Evolutionary conservation across 768 basidiomycete species (phyloP), one percentile per base, ranked within the genome.

Genomic region (Mycena sanguinolenta): DNA sequence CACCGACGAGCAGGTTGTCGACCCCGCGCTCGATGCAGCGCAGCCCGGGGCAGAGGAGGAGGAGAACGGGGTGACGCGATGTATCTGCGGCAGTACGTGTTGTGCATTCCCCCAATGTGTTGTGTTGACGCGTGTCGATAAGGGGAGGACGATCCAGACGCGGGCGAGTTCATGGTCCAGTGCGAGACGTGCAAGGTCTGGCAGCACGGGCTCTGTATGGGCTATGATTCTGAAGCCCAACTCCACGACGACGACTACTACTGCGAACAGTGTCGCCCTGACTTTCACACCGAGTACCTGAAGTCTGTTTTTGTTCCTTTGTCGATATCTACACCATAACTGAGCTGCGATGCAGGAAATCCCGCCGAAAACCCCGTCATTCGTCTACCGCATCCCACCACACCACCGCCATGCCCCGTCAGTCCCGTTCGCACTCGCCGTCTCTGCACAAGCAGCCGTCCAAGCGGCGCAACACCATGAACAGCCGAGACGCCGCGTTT

Each of bases 191-290:
- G 97, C 85, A 94, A 96, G 77, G 95, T 95, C 64, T 99, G 97
- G 97, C 97, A 99, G 82, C 97, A 99, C 79, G 96, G 96, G 4
- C 86, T 91, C 13, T 99, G 98, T 83, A 95, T 99, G 90, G 97
- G 96, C 49, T 94, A 94, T 79, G 91, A 94, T 73, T 88, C 89
- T 38, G 91, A 93, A 77, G 90, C 90, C 75, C 87, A 89, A 75
- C 87, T 93, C 50, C 90, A 89, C 77, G 87, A 89, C 78, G 89
- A 89, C 72, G 92, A 95, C 80, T 99, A 99, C 80, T 96, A 92
- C 75, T 99, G 98, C 82, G 98, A 99, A 81, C 83, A 89, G 73
- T 99, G 98, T 82, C 89, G 90, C 74, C 97, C 98, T 13, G 94
- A 95, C 63, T 83, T 94, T 60, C 97, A 98, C 79, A 80, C 82